phyloP scores from a whole-genome alignment of 2,329 filamentous ascomycete genomes.

The Fusarium verticillioides region DNA sequence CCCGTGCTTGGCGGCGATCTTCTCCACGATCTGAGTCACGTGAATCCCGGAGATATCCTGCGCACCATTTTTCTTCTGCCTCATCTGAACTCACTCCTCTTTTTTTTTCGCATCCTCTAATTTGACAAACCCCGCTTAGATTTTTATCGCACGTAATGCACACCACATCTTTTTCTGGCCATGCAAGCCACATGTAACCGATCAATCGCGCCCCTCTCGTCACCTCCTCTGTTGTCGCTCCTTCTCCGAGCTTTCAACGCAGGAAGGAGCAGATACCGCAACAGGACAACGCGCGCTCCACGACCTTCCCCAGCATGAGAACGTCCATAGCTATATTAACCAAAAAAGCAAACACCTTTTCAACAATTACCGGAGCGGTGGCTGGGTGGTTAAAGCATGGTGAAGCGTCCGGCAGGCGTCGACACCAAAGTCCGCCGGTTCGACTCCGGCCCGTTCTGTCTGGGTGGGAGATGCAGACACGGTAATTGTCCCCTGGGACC shows the following conservation, averaged over 20 bases:
- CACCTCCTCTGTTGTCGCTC: background rate
- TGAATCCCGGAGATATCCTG: background rate
- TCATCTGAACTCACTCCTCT: background rate
- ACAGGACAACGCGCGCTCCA: accelerated
- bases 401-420: background rate
- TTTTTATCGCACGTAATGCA: background rate
- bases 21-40: background rate
- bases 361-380: constrained; percentile 4
- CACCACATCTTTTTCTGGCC: accelerated
- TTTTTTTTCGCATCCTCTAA: background rate
- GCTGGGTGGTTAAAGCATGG: constrained; percentile 13
- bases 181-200: background rate
- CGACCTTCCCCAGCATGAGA: background rate
- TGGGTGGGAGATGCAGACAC: constrained; percentile 4
- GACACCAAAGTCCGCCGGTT: background rate
- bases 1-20: background rate
- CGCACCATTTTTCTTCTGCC: background rate
- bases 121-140: background rate
- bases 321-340: background rate
- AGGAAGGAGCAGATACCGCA: background rate
- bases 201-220: background rate
- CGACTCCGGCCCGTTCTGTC: background rate
- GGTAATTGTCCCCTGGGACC: background rate
- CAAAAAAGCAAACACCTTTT: background rate
- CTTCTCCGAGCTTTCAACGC: accelerated